Conservation (phyloP, 2,329 filamentous ascomycete species). For the Sarocladium strictum region DNA sequence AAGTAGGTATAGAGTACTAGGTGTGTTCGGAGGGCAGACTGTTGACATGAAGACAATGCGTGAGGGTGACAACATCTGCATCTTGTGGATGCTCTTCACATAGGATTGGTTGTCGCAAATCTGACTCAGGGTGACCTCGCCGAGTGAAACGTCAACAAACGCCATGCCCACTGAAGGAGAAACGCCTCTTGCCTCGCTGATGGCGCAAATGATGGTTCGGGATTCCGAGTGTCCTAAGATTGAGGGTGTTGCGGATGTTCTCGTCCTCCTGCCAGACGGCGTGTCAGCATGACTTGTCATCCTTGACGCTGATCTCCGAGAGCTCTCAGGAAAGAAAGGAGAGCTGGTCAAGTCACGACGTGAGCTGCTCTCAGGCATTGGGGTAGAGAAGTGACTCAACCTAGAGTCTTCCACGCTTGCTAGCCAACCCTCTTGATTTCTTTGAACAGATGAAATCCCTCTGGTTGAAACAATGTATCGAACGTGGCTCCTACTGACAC, state of each 20-base stretch:
- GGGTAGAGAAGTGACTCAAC: too few species aligned
- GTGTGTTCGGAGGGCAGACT: slow-evolving; percentile 56
- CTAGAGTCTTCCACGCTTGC: too few species aligned
- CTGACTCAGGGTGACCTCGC: slow-evolving; percentile 79
- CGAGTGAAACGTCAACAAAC: slow-evolving; percentile 80
- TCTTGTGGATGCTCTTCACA: slow-evolving; percentile 79
- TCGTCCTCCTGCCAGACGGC: slow-evolving; percentile 39
- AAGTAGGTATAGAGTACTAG: slow-evolving; percentile 68
- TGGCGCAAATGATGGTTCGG: slow-evolving; percentile 78
- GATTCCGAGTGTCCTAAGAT: slow-evolving; percentile 41
- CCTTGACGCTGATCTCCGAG: slow-evolving; percentile 13
- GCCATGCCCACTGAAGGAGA: slow-evolving; percentile 79
- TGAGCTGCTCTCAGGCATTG: too few species aligned
- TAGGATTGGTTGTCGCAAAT: slow-evolving; percentile 93
- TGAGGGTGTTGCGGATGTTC: slow-evolving; percentile 28
- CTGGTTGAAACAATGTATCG: too few species aligned
- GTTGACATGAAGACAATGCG: slow-evolving; percentile 73
- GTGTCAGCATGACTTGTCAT: slow-evolving; percentile 29
- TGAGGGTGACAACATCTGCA: slow-evolving; percentile 73
- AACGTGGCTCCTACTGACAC: too few species aligned
- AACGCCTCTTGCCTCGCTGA: slow-evolving; percentile 82
- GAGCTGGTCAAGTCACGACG: not conserved
- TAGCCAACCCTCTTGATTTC: too few species aligned
- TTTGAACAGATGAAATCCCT: too few species aligned
- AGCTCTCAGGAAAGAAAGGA: not conserved